Evolutionary conservation across 2,329 filamentous ascomycete genomes (phyloP).

Genomic region (Aspergillus novofumigatus): DNA sequence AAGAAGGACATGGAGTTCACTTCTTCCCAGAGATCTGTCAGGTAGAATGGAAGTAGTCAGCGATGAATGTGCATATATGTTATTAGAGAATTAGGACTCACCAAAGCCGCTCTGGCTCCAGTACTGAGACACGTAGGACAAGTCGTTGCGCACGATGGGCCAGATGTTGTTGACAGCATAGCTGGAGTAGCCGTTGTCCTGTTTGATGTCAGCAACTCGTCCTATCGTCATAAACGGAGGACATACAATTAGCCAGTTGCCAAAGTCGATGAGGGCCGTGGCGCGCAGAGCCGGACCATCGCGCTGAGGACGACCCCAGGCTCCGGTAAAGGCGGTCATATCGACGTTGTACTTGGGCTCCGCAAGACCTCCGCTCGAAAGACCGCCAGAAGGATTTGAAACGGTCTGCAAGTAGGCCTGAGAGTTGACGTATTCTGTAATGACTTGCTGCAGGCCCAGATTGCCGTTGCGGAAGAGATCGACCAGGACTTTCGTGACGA

Average conservation of each 20-base stretch:
- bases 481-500: conserved; percentile 65
- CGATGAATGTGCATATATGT: background rate
- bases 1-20: conserved; percentile 75
- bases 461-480: conserved; percentile 64
- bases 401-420: conserved; percentile 65
- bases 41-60: background rate
- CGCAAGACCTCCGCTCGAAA: conserved; percentile 53
- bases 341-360: conserved; percentile 72
- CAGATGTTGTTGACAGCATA: conserved; percentile 58
- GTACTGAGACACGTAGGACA: conserved; percentile 59
- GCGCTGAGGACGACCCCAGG: conserved; percentile 74
- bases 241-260: conserved; percentile 63
- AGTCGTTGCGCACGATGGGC: conserved; percentile 72
- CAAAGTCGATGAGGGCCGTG: conserved; percentile 67
- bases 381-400: conserved; percentile 63
- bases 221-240: no score
- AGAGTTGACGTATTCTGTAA: conserved; percentile 64
- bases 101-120: conserved; percentile 59
- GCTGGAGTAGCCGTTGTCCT: conserved; percentile 52
- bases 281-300: conserved; percentile 76
- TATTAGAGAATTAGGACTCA: conserved; percentile 1
- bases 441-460: conserved; percentile 52
- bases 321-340: conserved; percentile 55
- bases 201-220: conserved; percentile 5
- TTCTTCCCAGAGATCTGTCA: conserved; percentile 72